Base-by-base conservation (phyloP, 345 rosid genomes). In the Populus simonii region DNA sequence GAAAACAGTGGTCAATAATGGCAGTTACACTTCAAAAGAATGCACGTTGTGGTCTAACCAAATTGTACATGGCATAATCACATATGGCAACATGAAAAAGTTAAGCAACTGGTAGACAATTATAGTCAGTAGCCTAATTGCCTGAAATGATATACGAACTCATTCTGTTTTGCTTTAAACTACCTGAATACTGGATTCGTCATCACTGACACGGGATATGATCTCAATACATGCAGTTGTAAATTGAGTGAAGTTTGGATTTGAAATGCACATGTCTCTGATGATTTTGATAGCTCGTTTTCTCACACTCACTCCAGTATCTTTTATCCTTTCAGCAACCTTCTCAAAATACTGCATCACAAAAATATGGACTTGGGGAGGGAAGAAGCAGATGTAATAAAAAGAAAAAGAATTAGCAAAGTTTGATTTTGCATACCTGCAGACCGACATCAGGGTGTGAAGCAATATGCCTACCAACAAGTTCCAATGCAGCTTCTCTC, bases 401-500 rank as follows among this genome's bases (percentile, higher is more conserved):
- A 62, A 75, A 38, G 74, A 78, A 69, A 66, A 43, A 82, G 62
- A 62, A 66, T 13, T 38, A 71, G 47, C 15, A 18, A 73, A 71
- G 47, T 76, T 68, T 51, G 75, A 72, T 36, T 83, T 27, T 13
- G 75, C 70, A 83, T 81, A 94, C 99, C 98, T 96, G 84, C 85
- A 91, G 81, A 76, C 95, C 95, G 81, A 96, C 99, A 83, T 90
- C 98, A 79, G 99, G 99, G 88, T 96, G 97, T 38, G 97, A 93
- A 73, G 98, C 93, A 85, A 96, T 96, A 83, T 96, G 95, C 87
- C 98, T 89, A 72, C 99, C 98, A 49, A 96, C 99, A 83, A 96
- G 98, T 86, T 96, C 99, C 81, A 96, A 83, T 65, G 99, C 99
- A 61, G 99, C 98, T 85, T 96, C 98, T 83, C 99, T 96, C 35